Evolutionary conservation across 163 green algal species (phyloP).

Genomic region (Chlamydomonas reinhardtii): DNA sequence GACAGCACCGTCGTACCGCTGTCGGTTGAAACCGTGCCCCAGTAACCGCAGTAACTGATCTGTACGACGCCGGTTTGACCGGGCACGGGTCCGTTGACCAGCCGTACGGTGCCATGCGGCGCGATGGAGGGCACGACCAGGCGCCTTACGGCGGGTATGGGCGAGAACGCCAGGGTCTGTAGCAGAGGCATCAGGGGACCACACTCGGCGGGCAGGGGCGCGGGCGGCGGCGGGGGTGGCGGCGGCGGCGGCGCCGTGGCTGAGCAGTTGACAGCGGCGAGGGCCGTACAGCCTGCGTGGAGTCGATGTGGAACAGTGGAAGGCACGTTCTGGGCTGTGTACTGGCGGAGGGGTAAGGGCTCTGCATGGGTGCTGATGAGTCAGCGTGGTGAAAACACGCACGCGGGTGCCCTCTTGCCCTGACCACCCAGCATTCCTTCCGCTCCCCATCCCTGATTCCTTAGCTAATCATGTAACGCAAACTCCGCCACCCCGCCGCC

Average conservation of each 20-base stretch:
- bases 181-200: no score
- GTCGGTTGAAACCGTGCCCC: neutral
- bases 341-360: no score
- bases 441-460: no score
- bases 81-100: neutral
- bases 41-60: neutral
- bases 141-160: neutral
- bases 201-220: neutral
- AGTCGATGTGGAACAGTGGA: no score
- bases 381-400: no score
- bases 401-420: no score
- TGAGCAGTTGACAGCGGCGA: constrained; percentile 3
- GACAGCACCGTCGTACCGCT: neutral
- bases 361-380: no score
- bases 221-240: neutral
- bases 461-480: no score
- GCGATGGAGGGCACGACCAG: neutral
- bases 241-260: neutral
- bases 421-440: no score
- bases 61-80: neutral
- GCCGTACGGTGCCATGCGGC: neutral
- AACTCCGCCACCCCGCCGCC: no score
- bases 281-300: neutral
- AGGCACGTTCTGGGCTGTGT: no score
- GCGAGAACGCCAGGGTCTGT: neutral